Evolutionary conservation across 169 alveolate genomes (phyloP).

Genomic region (Babesia microti): DNA sequence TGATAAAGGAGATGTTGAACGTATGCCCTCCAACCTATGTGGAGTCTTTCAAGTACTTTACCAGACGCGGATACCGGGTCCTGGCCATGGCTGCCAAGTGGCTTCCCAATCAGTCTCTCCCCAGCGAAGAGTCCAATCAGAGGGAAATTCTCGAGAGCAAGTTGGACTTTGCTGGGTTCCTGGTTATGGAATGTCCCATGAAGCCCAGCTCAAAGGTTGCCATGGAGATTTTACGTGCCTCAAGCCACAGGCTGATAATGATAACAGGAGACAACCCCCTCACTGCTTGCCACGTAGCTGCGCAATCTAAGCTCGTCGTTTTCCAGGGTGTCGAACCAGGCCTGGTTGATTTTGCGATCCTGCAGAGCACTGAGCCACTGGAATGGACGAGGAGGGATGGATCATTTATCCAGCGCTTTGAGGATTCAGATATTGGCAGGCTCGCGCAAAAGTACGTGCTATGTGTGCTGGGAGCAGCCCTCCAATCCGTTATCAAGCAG

Average conservation of each 20-base stretch:
- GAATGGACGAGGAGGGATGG: too few species aligned
- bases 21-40: constrained; percentile 82
- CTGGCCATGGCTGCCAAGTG: constrained; percentile 53
- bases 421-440: too few species aligned
- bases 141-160: constrained; percentile 80
- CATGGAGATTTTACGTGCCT: constrained; percentile 67
- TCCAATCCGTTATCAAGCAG: too few species aligned
- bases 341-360: too few species aligned
- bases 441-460: too few species aligned
- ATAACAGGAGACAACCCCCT: constrained; percentile 97
- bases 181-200: constrained; percentile 88
- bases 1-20: constrained; percentile 63
- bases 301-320: too few species aligned
- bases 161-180: constrained; percentile 85
- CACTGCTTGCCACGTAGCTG: constrained; percentile 92
- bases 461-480: too few species aligned
- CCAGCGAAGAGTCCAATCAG: constrained; percentile 36
- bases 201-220: constrained; percentile 74
- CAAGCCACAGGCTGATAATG: constrained; percentile 80
- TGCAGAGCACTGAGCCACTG: too few species aligned
- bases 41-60: constrained; percentile 57
- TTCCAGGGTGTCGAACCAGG: too few species aligned
- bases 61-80: constrained; percentile 80
- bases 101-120: constrained; percentile 14
- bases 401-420: too few species aligned